These are phyloP conservation scores for Hortaea werneckii DNA, from an alignment of 2,329 filamentous ascomycete species.

Conservation along the genomic window DNA sequence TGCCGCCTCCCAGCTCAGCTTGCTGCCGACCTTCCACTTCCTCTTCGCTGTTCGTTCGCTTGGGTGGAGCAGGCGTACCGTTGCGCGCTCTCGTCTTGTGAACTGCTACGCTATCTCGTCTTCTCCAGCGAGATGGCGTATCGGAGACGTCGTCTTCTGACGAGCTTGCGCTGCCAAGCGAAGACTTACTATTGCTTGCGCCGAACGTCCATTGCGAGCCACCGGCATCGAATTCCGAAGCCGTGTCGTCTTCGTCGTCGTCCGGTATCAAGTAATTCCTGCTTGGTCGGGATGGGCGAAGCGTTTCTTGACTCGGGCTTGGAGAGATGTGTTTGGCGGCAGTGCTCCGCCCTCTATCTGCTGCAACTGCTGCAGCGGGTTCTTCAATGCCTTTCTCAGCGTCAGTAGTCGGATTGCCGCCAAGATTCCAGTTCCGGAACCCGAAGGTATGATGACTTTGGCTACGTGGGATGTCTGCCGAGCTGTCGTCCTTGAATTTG, in stretches of 20 bases:
- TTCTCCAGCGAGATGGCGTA: constrained; percentile 1
- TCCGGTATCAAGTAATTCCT: constrained; percentile 52
- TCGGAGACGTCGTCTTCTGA: constrained; percentile 17
- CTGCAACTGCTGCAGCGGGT: background rate
- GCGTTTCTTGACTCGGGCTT: constrained; percentile 72
- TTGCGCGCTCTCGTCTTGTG: constrained; percentile 7
- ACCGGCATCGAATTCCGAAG: constrained; percentile 2
- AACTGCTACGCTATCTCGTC: constrained; percentile 27
- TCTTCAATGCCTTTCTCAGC: background rate
- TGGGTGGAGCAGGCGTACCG: constrained; percentile 9
- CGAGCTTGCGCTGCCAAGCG: constrained; percentile 16
- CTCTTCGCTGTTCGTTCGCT: constrained; percentile 8
- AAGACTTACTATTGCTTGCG: constrained; percentile 23
- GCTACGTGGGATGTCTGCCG: constrained; percentile 37
- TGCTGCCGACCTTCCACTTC: constrained; percentile 27
- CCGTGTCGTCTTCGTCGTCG: constrained; percentile 11
- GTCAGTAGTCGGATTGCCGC: constrained; percentile 3
- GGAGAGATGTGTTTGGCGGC: constrained; percentile 45
- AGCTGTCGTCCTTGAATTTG: constrained; percentile 71
- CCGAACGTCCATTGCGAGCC: constrained; percentile 25
- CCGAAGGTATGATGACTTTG: constrained; percentile 36
- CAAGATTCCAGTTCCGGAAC: constrained; percentile 21
- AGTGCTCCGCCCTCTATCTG: background rate
- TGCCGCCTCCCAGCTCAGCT: background rate
- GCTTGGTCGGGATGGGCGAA: constrained; percentile 59